A percentile compares a stretch with the other conserved stretches of the same genome.
These are phyloP conservation scores for Monosporascus sp. DNA, from an alignment of 2,329 filamentous ascomycete species.

Conservation along the genomic window DNA sequence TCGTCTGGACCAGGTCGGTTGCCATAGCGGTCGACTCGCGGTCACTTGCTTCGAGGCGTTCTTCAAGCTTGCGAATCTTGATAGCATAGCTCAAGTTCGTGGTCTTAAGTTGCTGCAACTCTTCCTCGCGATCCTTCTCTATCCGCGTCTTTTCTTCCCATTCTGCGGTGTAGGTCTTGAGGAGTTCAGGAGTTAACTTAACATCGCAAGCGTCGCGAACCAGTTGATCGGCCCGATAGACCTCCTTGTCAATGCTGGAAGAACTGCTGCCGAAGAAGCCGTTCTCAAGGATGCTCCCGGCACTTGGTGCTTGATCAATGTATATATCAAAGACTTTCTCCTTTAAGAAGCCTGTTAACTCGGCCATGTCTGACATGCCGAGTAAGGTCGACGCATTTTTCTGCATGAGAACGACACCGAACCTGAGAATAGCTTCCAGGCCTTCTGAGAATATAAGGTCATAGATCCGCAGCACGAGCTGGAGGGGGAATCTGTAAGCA, in stretches of 20 bases:
- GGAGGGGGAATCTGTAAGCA: constrained; percentile 92
- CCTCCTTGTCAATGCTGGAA: constrained; percentile 84
- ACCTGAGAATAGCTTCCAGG: constrained; percentile 86
- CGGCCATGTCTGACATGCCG: constrained; percentile 83
- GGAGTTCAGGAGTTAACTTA: constrained; percentile 74
- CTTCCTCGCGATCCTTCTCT: constrained; percentile 76
- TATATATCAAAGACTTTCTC: constrained; percentile 95
- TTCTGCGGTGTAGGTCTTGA: constrained; percentile 75
- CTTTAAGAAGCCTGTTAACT: constrained; percentile 84
- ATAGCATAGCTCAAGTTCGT: constrained; percentile 63
- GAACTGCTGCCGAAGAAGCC: constrained; percentile 95
- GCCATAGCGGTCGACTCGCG: constrained; percentile 86
- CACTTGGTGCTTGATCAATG: constrained; percentile 87
- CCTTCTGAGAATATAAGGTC: constrained; percentile 93
- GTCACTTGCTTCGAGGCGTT: constrained; percentile 82
- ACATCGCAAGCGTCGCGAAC: constrained; percentile 89
- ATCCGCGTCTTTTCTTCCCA: constrained; percentile 88
- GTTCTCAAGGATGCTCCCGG: constrained; percentile 89
- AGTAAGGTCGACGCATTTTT: constrained; percentile 79
- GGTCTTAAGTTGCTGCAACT: constrained; percentile 67
- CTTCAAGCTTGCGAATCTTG: constrained; percentile 79
- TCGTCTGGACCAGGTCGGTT: constrained; percentile 84
- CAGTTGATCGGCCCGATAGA: constrained; percentile 90
- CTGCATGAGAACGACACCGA: constrained; percentile 92
- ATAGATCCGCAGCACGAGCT: constrained; percentile 93